phyloP scores from a whole-genome alignment of 129 eudicot species.

The Centella asiatica region DNA sequence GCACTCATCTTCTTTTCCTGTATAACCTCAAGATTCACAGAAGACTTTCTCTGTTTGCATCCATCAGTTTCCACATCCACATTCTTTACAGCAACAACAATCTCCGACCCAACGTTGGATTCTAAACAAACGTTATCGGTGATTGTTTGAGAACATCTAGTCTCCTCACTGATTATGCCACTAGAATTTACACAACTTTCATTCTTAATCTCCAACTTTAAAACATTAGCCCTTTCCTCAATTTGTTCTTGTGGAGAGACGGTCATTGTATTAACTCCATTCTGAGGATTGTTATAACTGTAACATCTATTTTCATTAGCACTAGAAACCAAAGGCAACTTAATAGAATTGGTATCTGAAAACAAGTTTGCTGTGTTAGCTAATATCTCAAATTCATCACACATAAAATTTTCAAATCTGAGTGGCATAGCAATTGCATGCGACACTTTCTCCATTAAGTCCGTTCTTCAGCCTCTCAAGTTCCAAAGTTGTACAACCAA shows the following conservation, averaged over 20 bases:
- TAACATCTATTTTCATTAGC: slow-evolving; percentile 14
- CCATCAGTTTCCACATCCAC: slow-evolving; percentile 2
- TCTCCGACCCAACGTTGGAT: background rate
- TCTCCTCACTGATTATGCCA: slow-evolving; percentile 1
- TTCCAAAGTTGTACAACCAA: slow-evolving; percentile 1
- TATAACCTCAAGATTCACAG: slow-evolving; percentile 11
- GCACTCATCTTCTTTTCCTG: slow-evolving; percentile 6
- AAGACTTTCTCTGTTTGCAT: slow-evolving; percentile 8
- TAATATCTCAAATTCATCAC: slow-evolving; percentile 20
- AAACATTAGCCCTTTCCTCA: background rate
- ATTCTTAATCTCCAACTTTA: slow-evolving; percentile 8
- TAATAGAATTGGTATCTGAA: slow-evolving; percentile 10
- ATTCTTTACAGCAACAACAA: background rate
- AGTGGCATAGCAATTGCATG: slow-evolving; percentile 18
- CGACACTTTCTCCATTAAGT: slow-evolving; percentile 21
- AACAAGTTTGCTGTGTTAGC: slow-evolving; percentile 10
- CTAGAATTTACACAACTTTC: slow-evolving; percentile 8
- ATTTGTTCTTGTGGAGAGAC: background rate
- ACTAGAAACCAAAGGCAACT: slow-evolving; percentile 21
- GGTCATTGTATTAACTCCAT: slow-evolving; percentile 3
- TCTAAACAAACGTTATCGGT: background rate
- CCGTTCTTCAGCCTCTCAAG: background rate
- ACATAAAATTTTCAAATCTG: slow-evolving; percentile 15
- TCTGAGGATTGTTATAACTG: slow-evolving; percentile 10
- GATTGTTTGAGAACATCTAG: background rate